Percentiles rank a stretch among this genome's conserved stretches.
These are phyloP conservation scores for Diplodia mutila DNA, from an alignment of 2,329 filamentous ascomycete genomes.

Conservation along the genomic window DNA sequence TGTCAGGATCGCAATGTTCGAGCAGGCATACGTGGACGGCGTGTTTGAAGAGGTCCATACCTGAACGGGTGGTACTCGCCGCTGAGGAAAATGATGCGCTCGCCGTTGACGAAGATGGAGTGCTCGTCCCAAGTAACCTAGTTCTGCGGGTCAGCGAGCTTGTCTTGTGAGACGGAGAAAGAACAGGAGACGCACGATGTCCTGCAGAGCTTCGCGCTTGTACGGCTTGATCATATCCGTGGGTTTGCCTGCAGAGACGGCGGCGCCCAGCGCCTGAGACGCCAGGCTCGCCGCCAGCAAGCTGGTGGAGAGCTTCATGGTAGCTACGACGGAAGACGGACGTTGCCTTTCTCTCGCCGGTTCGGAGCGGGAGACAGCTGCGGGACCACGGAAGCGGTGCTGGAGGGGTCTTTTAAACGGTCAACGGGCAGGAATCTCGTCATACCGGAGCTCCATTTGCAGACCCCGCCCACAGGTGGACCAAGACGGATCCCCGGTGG, in stretches of 20 bases:
- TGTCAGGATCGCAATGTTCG: not conserved
- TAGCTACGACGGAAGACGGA: not conserved
- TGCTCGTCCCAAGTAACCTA: constrained; percentile 72
- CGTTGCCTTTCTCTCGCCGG: not conserved
- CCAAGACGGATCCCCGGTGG: constrained; percentile 12
- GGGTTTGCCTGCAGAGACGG: constrained; percentile 52
- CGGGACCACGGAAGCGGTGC: not conserved
- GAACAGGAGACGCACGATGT: constrained; percentile 53
- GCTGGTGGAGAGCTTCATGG: constrained; percentile 23
- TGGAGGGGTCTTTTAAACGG: not conserved
- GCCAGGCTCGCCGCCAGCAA: constrained; percentile 46
- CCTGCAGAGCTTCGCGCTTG: constrained; percentile 57
- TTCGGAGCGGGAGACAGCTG: not conserved
- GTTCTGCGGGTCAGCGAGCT: not conserved
- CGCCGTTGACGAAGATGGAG: constrained; percentile 70
- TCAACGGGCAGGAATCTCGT: not conserved
- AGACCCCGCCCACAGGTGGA: constrained; percentile 1
- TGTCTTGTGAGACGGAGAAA: constrained; percentile 25
- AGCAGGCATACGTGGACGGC: not conserved
- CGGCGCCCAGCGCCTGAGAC: constrained; percentile 51
- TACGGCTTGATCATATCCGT: constrained; percentile 54
- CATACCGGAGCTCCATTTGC: not conserved
- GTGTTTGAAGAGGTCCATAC: constrained; percentile 35
- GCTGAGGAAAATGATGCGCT: constrained; percentile 72
- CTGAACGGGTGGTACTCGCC: constrained; percentile 74